These are phyloP conservation scores for Sistotremastrum suecicum DNA, from an alignment of 768 basidiomycete genomes.

Conservation along the genomic window DNA sequence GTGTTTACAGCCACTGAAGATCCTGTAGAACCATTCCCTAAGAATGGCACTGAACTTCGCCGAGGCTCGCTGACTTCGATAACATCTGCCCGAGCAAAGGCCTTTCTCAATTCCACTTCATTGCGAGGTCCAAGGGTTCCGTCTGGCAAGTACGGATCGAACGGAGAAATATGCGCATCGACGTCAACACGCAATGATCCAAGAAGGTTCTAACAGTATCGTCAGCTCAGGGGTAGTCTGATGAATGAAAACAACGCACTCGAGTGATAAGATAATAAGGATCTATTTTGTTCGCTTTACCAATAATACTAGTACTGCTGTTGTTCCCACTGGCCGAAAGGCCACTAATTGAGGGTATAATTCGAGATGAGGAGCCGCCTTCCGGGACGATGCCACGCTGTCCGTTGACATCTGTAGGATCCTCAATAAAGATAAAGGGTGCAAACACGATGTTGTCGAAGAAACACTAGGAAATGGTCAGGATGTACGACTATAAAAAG, in stretches of 20 bases:
- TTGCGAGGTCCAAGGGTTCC: slow-evolving; percentile 57
- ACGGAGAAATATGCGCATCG: slow-evolving; percentile 36
- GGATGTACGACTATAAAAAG: not conserved
- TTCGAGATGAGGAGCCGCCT: slow-evolving; percentile 15
- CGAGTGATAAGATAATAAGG: slow-evolving; percentile 83
- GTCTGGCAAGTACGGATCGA: slow-evolving; percentile 54
- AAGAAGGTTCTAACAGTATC: slow-evolving; percentile 39
- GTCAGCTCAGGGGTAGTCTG: slow-evolving; percentile 1
- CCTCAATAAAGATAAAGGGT: slow-evolving; percentile 94
- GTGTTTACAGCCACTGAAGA: slow-evolving; percentile 7
- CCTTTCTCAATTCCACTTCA: slow-evolving; percentile 45
- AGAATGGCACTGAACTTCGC: slow-evolving; percentile 27
- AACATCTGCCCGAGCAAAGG: slow-evolving; percentile 45
- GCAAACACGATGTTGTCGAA: slow-evolving; percentile 95
- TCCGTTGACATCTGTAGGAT: slow-evolving; percentile 59
- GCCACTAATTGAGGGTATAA: slow-evolving; percentile 24
- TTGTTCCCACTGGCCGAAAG: slow-evolving; percentile 14
- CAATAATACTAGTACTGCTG: slow-evolving; percentile 26
- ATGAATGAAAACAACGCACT: slow-evolving; percentile 27
- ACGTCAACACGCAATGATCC: slow-evolving; percentile 58
- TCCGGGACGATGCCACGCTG: slow-evolving; percentile 36
- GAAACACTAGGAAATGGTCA: slow-evolving; percentile 49
- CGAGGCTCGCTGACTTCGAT: slow-evolving; percentile 37
- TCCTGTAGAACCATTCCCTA: slow-evolving; percentile 10
- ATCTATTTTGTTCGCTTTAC: slow-evolving; percentile 62